A percentile compares a stretch with the other conserved stretches of the same genome.
These are phyloP conservation scores for Apophysomyces ossiformis DNA, from an alignment of 371 early-diverging fungal genomes.

Conservation along the genomic window DNA sequence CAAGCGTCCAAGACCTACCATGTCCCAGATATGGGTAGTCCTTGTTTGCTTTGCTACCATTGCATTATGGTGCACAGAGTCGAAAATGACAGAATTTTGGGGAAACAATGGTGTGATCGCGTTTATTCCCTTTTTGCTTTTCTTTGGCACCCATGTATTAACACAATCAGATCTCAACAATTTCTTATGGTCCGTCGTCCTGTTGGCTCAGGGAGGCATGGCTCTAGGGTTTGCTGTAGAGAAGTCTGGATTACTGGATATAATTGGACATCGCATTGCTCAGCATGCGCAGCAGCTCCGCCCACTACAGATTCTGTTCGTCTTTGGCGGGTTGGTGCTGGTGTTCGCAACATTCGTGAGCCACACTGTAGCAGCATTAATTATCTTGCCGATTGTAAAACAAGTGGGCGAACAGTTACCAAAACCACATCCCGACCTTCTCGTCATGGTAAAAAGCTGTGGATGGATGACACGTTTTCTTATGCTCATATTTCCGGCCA, in stretches of 20 bases:
- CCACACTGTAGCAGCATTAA: constrained; percentile 89
- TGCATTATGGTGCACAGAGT: constrained; percentile 88
- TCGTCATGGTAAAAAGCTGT: constrained; percentile 72
- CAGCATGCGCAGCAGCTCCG: constrained; percentile 61
- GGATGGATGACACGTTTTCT: background rate
- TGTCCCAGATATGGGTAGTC: constrained; percentile 60
- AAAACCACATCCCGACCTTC: constrained; percentile 77
- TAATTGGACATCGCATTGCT: constrained; percentile 54
- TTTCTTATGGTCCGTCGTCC: constrained; percentile 18
- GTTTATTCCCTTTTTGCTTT: constrained; percentile 84
- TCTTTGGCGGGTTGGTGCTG: constrained; percentile 69
- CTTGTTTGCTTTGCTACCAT: constrained; percentile 66
- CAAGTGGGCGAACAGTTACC: constrained; percentile 68
- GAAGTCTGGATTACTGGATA: constrained; percentile 64
- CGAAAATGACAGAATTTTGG: constrained; percentile 66
- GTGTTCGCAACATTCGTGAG: constrained; percentile 89
- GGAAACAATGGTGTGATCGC: constrained; percentile 95
- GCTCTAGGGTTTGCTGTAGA: constrained; percentile 91
- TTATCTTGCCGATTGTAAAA: constrained; percentile 77
- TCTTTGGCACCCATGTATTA: constrained; percentile 30
- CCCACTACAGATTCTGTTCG: constrained; percentile 63
- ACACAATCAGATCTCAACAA: background rate
- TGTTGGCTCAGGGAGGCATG: constrained; percentile 96
- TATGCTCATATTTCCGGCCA: background rate
- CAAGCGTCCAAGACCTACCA: background rate